A percentile compares a stretch with the other conserved stretches of the same genome.
Evolutionary conservation across 371 early-diverging fungal species (phyloP).

Genomic region (Sporodiniella umbellata): DNA sequence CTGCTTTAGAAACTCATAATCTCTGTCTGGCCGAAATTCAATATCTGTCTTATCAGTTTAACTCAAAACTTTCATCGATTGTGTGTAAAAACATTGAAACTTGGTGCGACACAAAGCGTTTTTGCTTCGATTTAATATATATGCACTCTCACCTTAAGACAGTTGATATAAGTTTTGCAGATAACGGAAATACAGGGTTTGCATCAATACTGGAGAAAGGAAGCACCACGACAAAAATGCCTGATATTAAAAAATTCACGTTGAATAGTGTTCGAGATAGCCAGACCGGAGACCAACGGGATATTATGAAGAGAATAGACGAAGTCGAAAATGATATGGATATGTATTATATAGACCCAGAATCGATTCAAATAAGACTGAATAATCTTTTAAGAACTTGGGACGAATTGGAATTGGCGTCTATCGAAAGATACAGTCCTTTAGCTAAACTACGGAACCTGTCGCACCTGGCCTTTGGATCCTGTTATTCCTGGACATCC

Average conservation of each 20-base stretch:
- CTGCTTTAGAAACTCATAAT: conserved; percentile 12
- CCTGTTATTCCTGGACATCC: conserved; percentile 21
- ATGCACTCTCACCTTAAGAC: not conserved
- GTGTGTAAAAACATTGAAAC: conserved; percentile 17
- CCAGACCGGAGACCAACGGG: conserved; percentile 5
- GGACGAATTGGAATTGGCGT: not conserved
- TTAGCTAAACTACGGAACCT: conserved; percentile 2
- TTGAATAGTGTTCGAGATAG: conserved; percentile 13
- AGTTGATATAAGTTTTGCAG: conserved; percentile 6
- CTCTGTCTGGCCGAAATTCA: conserved; percentile 23
- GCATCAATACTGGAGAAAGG: conserved; percentile 7
- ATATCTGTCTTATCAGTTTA: conserved; percentile 6
- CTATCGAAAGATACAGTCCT: conserved; percentile 10
- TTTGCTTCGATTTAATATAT: conserved; percentile 8
- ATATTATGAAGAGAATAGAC: conserved; percentile 5
- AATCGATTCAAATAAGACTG: conserved; percentile 1
- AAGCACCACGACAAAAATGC: not conserved
- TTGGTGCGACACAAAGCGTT: conserved; percentile 19
- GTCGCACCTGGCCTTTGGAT: conserved; percentile 17
- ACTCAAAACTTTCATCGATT: not conserved
- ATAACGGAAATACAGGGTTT: conserved; percentile 20
- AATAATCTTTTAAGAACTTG: not conserved
- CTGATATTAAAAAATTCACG: not conserved
- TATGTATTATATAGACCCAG: conserved; percentile 2
- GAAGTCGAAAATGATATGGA: conserved; percentile 10